Evolutionary conservation across 139 green algal species (phyloP), one percentile per base, ranked within the genome.

Genomic region (Coelastrella sp.): DNA sequence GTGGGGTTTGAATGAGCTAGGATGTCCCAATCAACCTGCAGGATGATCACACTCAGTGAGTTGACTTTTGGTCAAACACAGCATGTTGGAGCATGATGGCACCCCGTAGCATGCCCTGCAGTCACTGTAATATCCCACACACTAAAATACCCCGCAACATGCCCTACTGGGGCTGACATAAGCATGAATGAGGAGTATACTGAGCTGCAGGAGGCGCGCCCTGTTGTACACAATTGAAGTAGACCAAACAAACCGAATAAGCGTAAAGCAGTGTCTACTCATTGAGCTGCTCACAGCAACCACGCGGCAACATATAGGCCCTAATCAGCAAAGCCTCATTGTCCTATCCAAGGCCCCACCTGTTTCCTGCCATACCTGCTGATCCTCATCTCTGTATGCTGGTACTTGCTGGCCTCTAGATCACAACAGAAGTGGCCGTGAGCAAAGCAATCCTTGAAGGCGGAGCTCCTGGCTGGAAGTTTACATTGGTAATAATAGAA

Each of bases 1-100:
- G 95, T 7, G 98, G 98, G 10, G 99, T 95, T 96, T 98, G 95
- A 61, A 98, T 98, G 66, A 99, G 93, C 97, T 78, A 99, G 96
- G 78, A 97, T 98, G 95, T 99, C 98, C 98, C 97, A 99, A 95
- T 99, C 97, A 56, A 97, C 96, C 83, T 88, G 82, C 24, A 61
- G 7, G 74, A 49, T 49, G 35, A 49, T 49, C 35, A 49, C 35
- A 49, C 35, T 49, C 35, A 49, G 3, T 49, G 35, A 5, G 35
- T 3, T 49, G 35, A 3, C 1, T 5, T 1, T 49, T 49, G 35
- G 35, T 49, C 35, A 49, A 49, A 49, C 35, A 3, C 35, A 49
- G 35, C 35, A 49, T 49, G 35, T n/a, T 49, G 35, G 35, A 49
- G 35, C 35, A 49, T 49, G 35, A 49, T 5, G 1, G 35, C 3